These are phyloP conservation scores for Fusarium hostae DNA, from an alignment of 2,329 filamentous ascomycete genomes.

Conservation along the genomic window DNA sequence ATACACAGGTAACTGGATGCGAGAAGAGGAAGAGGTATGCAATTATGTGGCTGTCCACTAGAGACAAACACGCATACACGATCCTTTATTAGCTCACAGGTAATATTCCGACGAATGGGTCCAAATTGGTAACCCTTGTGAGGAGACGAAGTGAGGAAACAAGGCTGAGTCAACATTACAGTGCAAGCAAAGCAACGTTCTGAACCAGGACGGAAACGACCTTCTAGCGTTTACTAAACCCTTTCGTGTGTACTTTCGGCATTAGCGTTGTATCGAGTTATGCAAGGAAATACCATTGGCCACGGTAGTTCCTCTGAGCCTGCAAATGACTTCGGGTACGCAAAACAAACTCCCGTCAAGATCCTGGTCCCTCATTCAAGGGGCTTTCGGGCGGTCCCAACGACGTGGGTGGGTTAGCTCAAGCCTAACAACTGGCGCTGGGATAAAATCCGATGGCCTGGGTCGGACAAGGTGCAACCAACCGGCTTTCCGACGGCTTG, in stretches of 20 bases:
- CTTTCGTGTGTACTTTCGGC: background rate
- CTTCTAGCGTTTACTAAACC: background rate
- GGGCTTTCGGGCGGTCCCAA: slow-evolving; percentile 30
- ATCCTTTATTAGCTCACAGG: slow-evolving; percentile 2
- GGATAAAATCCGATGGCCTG: slow-evolving; percentile 43
- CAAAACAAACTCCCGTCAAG: background rate
- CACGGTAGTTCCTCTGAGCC: background rate
- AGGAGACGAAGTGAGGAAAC: slow-evolving; percentile 6
- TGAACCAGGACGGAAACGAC: background rate
- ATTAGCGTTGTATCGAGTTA: slow-evolving; percentile 1
- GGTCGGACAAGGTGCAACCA: slow-evolving; percentile 36
- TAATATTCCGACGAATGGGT: slow-evolving; percentile 2
- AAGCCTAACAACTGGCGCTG: slow-evolving; percentile 31
- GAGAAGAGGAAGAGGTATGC: slow-evolving; percentile 1
- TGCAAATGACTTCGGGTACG: background rate
- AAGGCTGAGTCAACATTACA: background rate
- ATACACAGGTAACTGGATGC: background rate
- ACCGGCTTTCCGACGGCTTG: slow-evolving; percentile 37
- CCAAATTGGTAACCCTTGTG: slow-evolving; percentile 11
- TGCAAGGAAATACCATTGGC: slow-evolving; percentile 16
- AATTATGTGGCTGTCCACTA: slow-evolving; percentile 22
- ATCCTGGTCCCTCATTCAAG: background rate
- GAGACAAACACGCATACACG: slow-evolving; percentile 24
- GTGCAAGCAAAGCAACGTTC: background rate
- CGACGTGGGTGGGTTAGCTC: slow-evolving; percentile 39